Conservation (phyloP, 805 yeast genomes). For the Nakazawaea molendinolei region DNA sequence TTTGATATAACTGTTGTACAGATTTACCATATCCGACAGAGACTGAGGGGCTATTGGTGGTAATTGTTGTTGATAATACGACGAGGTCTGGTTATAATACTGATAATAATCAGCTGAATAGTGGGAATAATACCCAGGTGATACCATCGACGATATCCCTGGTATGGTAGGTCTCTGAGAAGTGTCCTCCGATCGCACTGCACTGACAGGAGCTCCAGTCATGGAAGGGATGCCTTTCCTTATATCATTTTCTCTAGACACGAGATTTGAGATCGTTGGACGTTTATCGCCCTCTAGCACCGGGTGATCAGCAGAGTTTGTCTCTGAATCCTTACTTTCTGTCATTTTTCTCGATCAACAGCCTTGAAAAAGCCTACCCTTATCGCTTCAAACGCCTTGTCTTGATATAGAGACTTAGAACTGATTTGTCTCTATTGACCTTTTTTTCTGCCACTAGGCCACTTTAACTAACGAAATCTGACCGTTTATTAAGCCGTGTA, state of each 20-base stretch:
- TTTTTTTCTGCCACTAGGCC: too few relatives aligned
- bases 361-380: too few relatives aligned
- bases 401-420: too few relatives aligned
- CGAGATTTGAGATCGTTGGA: constrained; percentile 7
- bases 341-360: too few relatives aligned
- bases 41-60: neutral
- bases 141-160: neutral
- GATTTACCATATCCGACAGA: constrained; percentile 5
- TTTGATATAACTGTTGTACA: constrained; percentile 5
- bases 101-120: constrained; percentile 5
- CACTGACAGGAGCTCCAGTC: neutral
- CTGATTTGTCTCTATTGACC: too few relatives aligned
- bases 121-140: constrained; percentile 1
- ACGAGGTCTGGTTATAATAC: constrained; percentile 4
- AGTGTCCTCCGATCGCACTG: neutral
- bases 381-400: too few relatives aligned
- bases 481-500: too few relatives aligned
- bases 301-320: too few relatives aligned
- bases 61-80: constrained; percentile 3
- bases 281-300: constrained; percentile 1
- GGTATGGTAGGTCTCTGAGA: neutral
- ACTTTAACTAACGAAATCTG: too few relatives aligned
- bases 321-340: too few relatives aligned
- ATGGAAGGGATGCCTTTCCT: neutral
- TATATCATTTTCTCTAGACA: neutral